Evolutionary conservation across 2,329 filamentous ascomycete genomes (phyloP).

Genomic region (Aspergillus melleus): DNA sequence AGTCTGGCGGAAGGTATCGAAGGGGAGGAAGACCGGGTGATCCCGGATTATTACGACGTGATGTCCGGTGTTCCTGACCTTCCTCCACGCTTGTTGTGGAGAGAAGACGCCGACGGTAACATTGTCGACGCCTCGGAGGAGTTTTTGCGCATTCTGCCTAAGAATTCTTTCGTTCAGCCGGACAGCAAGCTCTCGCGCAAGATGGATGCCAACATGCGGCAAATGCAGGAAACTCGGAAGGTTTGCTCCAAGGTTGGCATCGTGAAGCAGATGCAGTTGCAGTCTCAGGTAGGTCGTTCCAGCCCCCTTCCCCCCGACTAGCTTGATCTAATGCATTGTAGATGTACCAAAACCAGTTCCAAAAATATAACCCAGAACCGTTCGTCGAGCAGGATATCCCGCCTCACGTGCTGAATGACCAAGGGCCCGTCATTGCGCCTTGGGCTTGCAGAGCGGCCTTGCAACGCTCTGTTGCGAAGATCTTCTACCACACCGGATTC

Average conservation of each 20-base stretch:
- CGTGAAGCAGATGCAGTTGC: constrained; percentile 99
- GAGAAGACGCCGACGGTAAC: constrained; percentile 84
- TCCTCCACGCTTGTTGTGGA: constrained; percentile 75
- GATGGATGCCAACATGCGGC: constrained; percentile 86
- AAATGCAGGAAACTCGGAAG: constrained; percentile 96
- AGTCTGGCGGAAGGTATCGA: constrained; percentile 95
- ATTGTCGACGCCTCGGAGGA: constrained; percentile 87
- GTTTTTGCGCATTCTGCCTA: constrained; percentile 73
- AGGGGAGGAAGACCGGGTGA: constrained; percentile 75
- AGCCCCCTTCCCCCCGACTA: background rate
- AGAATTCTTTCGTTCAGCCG: constrained; percentile 73
- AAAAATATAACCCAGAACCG: constrained; percentile 88
- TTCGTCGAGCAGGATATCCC: constrained; percentile 85
- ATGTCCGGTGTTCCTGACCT: constrained; percentile 85
- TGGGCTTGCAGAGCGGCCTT: constrained; percentile 80
- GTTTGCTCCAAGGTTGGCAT: constrained; percentile 95
- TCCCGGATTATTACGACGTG: constrained; percentile 94
- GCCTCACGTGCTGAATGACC: constrained; percentile 84
- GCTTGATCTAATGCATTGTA: constrained; percentile 39
- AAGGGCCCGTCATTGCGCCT: constrained; percentile 82
- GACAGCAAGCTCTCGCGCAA: constrained; percentile 72
- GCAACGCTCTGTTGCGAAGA: constrained; percentile 87
- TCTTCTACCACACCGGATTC: constrained; percentile 95
- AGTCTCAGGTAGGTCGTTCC: constrained; percentile 71
- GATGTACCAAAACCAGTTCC: constrained; percentile 98